A percentile compares a stretch with the other conserved stretches of the same genome.
Conservation (phyloP, 768 basidiomycete species). For the Psilocybe sp. region DNA sequence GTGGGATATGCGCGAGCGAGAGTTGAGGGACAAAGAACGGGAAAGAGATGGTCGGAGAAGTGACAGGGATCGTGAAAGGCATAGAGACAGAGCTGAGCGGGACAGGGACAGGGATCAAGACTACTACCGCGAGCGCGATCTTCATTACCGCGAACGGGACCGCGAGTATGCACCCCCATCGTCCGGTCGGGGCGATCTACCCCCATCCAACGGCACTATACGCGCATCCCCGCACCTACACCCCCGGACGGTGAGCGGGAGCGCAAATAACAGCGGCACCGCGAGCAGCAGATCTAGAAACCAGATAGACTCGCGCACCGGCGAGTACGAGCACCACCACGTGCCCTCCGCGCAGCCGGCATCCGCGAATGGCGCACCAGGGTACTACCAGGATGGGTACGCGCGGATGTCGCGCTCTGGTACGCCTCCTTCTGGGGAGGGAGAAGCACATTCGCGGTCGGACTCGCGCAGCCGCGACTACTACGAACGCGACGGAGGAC, state of each 20-base stretch:
- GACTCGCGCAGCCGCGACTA: constrained; percentile 47
- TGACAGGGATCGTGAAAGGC: too few species aligned
- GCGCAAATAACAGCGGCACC: constrained; percentile 27
- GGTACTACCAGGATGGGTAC: constrained; percentile 50
- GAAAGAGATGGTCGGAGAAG: too few species aligned
- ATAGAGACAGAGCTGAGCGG: constrained; percentile 1
- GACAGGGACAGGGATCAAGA: constrained; percentile 20
- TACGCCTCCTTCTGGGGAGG: constrained; percentile 12
- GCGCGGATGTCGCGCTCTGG: constrained; percentile 39
- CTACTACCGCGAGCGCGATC: constrained; percentile 43
- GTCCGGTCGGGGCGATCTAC: too few species aligned
- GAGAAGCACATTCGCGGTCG: constrained; percentile 47
- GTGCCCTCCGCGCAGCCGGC: constrained; percentile 18
- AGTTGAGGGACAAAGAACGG: too few species aligned
- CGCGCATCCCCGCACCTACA: background rate
- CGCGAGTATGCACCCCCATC: too few species aligned
- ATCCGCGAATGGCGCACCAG: constrained; percentile 7
- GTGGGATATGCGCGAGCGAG: background rate
- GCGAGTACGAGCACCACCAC: constrained; percentile 15
- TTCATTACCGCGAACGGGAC: background rate
- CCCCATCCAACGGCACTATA: too few species aligned
- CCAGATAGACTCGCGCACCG: constrained; percentile 18
- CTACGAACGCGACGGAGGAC: constrained; percentile 24
- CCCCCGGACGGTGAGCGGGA: constrained; percentile 31
- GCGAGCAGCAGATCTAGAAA: constrained; percentile 20